phyloP scores from a whole-genome alignment of 2,329 filamentous ascomycete species.

The Nemania sp. region DNA sequence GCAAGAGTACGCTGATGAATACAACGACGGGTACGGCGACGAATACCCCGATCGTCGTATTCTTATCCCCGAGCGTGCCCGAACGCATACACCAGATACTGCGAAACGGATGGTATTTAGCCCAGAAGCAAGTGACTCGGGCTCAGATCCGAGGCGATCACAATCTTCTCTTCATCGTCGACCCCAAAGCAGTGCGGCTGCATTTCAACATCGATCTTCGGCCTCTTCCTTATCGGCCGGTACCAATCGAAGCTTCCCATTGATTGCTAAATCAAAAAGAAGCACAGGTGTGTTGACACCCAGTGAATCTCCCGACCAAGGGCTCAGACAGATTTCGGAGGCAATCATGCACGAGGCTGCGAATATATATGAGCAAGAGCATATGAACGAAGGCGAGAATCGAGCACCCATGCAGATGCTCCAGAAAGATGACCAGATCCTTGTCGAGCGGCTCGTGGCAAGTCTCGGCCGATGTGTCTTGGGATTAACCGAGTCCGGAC shows the following conservation, averaged over 20 bases:
- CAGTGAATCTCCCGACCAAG: constrained; percentile 53
- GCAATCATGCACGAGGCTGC: constrained; percentile 53
- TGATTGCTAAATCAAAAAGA: constrained; percentile 56
- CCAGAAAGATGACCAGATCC: constrained; percentile 58
- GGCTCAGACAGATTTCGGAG: constrained; percentile 52
- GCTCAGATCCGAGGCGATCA: constrained; percentile 30
- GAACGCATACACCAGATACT: constrained; percentile 40
- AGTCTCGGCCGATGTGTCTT: constrained; percentile 64
- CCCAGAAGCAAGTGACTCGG: constrained; percentile 31
- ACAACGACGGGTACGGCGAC: constrained; percentile 21
- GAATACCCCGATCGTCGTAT: constrained; percentile 30
- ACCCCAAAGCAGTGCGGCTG: constrained; percentile 47
- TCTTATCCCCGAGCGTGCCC: constrained; percentile 31
- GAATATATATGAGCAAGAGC: constrained; percentile 45
- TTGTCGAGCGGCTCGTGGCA: constrained; percentile 63
- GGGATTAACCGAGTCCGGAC: constrained; percentile 58
- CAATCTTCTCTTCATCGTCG: constrained; percentile 47
- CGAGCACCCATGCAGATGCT: constrained; percentile 51
- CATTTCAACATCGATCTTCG: constrained; percentile 56
- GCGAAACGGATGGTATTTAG: constrained; percentile 34
- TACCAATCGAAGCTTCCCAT: constrained; percentile 64
- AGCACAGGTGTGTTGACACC: constrained; percentile 53
- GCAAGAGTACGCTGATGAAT: constrained; percentile 27
- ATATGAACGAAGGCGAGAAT: constrained; percentile 33
- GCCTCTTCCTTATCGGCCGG: constrained; percentile 60